Base-by-base conservation (phyloP, 345 rosid genomes). In the Aquilaria sinensis region DNA sequence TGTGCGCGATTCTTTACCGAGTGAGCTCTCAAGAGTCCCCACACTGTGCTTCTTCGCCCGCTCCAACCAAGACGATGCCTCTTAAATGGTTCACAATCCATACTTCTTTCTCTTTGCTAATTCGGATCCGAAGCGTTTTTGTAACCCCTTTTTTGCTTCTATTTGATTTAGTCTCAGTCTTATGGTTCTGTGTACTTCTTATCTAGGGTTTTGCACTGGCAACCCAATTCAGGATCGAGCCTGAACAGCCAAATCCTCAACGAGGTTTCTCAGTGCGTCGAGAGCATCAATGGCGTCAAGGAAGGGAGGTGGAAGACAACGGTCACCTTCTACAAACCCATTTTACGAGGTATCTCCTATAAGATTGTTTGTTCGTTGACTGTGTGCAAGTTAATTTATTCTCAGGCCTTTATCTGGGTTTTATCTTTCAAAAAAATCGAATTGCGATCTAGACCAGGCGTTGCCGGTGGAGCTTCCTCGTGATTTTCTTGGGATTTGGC, bases 231-330 rank as follows among this genome's bases (percentile, higher is more conserved):
- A 55, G 96, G 94, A 60, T 74, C 91, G 11, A 88, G 83, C 15
- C 90, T 86, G 37, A 93, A 83, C 83, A 86, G 84, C 69, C 96
- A 90, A 51, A 86, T 90, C 72, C 86, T 93, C 5, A 87, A 81
- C 64, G 97, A 93, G 70, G 94, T 85, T 0, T 66, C 94, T 3
- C 96, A 93, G 60, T 88, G 90, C 71, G 81, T 83, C 5, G 98
- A 93, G 72, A 74, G 83, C 87, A 83, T 90, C 61, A 86, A 81
- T n/a, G 97, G 96, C 31, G 82, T 82, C 57, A 93, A 86, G 69
- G 98, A 81, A 66, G 97, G 97, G 29, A 76, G 93, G 33, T 92
- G 98, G 97, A 89, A 87, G 82, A 97, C 88, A 2, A 81, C 86
- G 55, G 81, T 92, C 45, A 83, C 86, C 59, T 83, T 75, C 64